Conservation (phyloP, 176 grass and related monocot genomes). For the Aegilops tauschii region DNA sequence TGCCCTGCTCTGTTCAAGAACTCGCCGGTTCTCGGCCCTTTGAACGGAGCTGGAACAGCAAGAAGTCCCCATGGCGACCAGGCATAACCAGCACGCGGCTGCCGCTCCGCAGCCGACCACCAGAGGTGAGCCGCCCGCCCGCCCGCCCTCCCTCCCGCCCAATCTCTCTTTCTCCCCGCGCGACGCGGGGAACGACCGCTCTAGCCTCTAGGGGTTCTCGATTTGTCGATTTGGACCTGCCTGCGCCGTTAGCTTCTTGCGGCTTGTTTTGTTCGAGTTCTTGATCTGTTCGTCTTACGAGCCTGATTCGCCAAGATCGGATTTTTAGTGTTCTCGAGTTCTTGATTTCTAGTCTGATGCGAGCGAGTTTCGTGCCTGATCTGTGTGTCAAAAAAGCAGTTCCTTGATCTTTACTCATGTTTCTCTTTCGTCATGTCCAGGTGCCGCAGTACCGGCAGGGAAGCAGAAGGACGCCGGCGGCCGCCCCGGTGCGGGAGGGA, state of each 20-base stretch:
- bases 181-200: no score
- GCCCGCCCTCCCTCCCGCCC: no score
- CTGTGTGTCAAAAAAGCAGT: not conserved
- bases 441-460: slow-evolving; percentile 20
- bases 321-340: not conserved
- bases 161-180: not conserved
- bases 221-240: not conserved
- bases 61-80: slow-evolving; percentile 54
- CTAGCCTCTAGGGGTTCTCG: not conserved
- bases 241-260: not conserved
- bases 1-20: no score
- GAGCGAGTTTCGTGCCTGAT: not conserved
- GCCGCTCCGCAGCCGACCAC: slow-evolving; percentile 52
- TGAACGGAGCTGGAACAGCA: not conserved
- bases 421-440: slow-evolving; percentile 18
- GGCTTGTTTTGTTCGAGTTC: not conserved
- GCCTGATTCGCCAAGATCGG: not conserved
- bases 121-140: slow-evolving; percentile 20
- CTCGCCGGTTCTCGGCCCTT: not conserved
- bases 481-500: slow-evolving; percentile 23
- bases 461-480: slow-evolving; percentile 44
- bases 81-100: slow-evolving; percentile 44
- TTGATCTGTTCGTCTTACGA: not conserved
- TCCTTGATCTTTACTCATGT: not conserved
- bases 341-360: not conserved